phyloP scores from a whole-genome alignment of 768 basidiomycete species.

The Ramaria sp. region DNA sequence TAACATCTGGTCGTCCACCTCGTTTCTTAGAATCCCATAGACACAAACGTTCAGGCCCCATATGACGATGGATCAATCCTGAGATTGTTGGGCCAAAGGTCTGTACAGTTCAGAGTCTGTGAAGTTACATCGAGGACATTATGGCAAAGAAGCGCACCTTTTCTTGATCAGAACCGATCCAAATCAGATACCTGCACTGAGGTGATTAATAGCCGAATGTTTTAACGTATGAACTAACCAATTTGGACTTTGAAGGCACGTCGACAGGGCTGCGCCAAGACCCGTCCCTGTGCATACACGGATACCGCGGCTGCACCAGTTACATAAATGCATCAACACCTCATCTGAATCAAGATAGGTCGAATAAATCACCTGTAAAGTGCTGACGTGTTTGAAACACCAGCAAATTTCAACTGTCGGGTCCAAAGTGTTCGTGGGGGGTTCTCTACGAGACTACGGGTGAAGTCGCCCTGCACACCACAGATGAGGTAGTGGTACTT shows the following conservation, averaged over 20 bases:
- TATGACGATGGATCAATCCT: constrained; percentile 57
- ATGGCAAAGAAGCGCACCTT: constrained; percentile 23
- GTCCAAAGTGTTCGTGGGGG: constrained; percentile 70
- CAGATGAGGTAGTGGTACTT: constrained; percentile 75
- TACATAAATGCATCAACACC: background rate
- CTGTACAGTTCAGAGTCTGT: constrained; percentile 1
- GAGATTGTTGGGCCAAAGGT: constrained; percentile 76
- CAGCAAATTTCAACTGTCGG: constrained; percentile 72
- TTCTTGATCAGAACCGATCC: constrained; percentile 78
- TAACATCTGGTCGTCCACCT: constrained; percentile 63
- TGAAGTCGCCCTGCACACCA: constrained; percentile 79
- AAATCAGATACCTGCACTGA: constrained; percentile 56
- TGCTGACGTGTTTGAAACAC: constrained; percentile 69
- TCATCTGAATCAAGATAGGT: background rate
- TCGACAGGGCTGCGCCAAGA: constrained; percentile 69
- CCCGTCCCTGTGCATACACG: constrained; percentile 78
- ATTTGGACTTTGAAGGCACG: constrained; percentile 61
- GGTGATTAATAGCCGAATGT: background rate
- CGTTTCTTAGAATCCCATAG: constrained; percentile 72
- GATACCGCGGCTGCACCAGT: constrained; percentile 34
- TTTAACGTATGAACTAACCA: constrained; percentile 35
- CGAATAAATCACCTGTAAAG: constrained; percentile 47
- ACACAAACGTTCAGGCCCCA: constrained; percentile 61
- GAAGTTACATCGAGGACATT: background rate
- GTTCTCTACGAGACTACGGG: constrained; percentile 54